These are phyloP conservation scores for Pseudonitzschia multiseries DNA, from an alignment of 108 stramenopile species.

Conservation along the genomic window DNA sequence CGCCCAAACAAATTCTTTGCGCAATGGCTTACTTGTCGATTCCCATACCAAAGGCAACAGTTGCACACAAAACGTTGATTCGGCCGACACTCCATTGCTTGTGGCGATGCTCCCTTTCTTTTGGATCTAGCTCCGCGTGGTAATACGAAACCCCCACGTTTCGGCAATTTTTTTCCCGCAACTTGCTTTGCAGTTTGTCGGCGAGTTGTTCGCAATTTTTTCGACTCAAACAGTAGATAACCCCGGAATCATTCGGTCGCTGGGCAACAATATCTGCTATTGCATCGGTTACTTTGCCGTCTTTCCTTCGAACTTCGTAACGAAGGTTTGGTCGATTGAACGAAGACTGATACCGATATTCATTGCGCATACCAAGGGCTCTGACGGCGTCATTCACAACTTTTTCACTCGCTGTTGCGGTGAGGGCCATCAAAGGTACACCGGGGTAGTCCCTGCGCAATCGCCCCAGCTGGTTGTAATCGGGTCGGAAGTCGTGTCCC, in stretches of 20 bases:
- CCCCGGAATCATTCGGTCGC: slow-evolving; percentile 85
- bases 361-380: slow-evolving; percentile 77
- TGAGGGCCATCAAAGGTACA: slow-evolving; percentile 96
- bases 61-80: slow-evolving; percentile 94
- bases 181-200: slow-evolving; percentile 62
- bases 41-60: slow-evolving; percentile 58
- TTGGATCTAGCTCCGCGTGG: slow-evolving; percentile 90
- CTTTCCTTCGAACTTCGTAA: slow-evolving; percentile 93
- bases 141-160: slow-evolving; percentile 85
- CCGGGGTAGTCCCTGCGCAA: slow-evolving; percentile 90
- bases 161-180: slow-evolving; percentile 54
- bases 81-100: slow-evolving; percentile 86
- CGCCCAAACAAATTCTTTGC: background rate
- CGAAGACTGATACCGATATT: slow-evolving; percentile 67
- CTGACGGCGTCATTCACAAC: slow-evolving; percentile 90
- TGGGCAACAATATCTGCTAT: slow-evolving; percentile 79
- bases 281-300: slow-evolving; percentile 65
- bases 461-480: slow-evolving; percentile 85
- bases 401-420: slow-evolving; percentile 97
- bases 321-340: slow-evolving; percentile 97
- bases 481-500: slow-evolving; percentile 80
- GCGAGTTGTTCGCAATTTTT: slow-evolving; percentile 92
- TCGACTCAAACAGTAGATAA: slow-evolving; percentile 95
- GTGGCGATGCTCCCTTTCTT: slow-evolving; percentile 81
- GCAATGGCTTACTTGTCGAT: slow-evolving; percentile 42